Evolutionary conservation across 306 rosid species (phyloP).

Genomic region (Vigna mungo): DNA sequence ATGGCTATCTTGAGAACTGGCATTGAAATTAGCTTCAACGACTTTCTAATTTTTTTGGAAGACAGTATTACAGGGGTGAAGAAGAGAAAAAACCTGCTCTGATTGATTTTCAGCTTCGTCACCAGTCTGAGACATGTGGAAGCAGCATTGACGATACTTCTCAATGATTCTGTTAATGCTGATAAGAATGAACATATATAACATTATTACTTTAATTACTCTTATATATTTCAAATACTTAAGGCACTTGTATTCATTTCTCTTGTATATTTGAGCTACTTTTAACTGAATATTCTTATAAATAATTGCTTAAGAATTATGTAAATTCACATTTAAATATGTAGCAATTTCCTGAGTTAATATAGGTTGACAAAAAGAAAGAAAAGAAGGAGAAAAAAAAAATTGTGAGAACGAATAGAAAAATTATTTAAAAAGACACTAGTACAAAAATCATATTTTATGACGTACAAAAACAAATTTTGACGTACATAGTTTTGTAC

Average conservation of each 20-base stretch:
- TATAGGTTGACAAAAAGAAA: too few relatives aligned
- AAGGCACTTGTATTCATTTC: neutral
- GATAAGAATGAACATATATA: constrained; percentile 23
- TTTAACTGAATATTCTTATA: neutral
- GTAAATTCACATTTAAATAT: too few relatives aligned
- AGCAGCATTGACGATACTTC: constrained; percentile 65
- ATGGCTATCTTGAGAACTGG: neutral
- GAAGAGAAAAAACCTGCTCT: constrained; percentile 62
- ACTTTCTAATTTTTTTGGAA: neutral
- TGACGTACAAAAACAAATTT: too few relatives aligned
- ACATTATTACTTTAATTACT: neutral
- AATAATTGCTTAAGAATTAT: too few relatives aligned
- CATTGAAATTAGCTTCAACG: neutral
- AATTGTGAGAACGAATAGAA: too few relatives aligned
- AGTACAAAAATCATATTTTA: too few relatives aligned
- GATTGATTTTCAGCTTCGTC: constrained; percentile 51
- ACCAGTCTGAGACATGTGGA: constrained; percentile 46
- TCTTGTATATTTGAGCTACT: neutral
- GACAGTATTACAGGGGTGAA: too few relatives aligned
- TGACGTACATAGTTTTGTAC: too few relatives aligned
- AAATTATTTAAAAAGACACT: too few relatives aligned
- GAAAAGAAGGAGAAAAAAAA: too few relatives aligned
- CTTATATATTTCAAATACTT: too few relatives aligned
- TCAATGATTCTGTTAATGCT: constrained; percentile 67
- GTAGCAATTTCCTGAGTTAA: too few relatives aligned